These are phyloP conservation scores for Hymenoscyphus albidus DNA, from an alignment of 2,329 filamentous ascomycete genomes.

Conservation along the genomic window DNA sequence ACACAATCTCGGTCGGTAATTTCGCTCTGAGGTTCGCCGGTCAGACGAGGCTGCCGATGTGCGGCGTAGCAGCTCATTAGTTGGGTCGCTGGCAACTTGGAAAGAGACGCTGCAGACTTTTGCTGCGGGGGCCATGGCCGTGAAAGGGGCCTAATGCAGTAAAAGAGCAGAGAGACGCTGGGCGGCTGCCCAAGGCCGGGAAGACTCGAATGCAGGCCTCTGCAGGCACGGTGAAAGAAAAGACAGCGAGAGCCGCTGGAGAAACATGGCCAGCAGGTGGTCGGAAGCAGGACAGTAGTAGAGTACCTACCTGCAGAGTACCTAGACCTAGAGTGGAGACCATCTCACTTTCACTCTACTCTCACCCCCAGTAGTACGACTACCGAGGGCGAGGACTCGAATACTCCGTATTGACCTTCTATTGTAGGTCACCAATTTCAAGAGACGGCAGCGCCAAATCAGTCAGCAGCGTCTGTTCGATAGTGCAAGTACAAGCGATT, in stretches of 20 bases:
- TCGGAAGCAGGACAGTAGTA: not conserved
- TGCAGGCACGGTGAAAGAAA: not conserved
- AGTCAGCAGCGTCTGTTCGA: constrained; percentile 1
- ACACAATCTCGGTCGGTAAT: constrained; percentile 3
- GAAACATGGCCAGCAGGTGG: constrained; percentile 3
- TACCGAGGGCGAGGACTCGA: too few relatives aligned
- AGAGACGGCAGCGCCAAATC: not conserved
- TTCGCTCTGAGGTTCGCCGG: not conserved
- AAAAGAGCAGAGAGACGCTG: not conserved
- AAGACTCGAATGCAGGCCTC: not conserved
- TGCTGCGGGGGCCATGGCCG: not conserved
- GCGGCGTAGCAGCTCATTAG: constrained; percentile 4
- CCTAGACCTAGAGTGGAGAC: not conserved
- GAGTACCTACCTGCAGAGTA: too few relatives aligned
- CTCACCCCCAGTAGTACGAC: not conserved
- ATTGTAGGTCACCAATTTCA: not conserved
- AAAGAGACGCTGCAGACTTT: not conserved
- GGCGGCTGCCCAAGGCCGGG: not conserved
- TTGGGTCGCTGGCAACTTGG: not conserved
- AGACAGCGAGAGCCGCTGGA: not conserved
- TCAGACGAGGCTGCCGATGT: not conserved
- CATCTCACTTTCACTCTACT: not conserved
- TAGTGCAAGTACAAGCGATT: not conserved
- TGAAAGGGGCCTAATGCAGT: constrained; percentile 1
- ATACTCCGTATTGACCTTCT: not conserved